A percentile compares a stretch with the other conserved stretches of the same genome.
These are phyloP conservation scores for Plasmodium relictum DNA, from an alignment of 169 alveolate genomes.

Conservation along the genomic window DNA sequence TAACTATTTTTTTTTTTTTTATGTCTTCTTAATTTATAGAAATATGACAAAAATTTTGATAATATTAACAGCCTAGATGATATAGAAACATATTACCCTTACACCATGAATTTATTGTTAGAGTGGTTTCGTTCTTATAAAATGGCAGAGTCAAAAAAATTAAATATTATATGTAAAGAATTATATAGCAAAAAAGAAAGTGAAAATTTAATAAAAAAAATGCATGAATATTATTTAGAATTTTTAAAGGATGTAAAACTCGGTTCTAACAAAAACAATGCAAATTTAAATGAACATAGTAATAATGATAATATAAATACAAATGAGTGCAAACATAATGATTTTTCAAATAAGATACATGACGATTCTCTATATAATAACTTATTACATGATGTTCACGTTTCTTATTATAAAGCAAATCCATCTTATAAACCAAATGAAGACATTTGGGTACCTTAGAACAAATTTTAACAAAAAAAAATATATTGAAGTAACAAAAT, in stretches of 20 bases:
- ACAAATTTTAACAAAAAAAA: background rate
- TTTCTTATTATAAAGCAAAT: conserved; percentile 33
- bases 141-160: conserved; percentile 64
- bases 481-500: background rate
- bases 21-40: background rate
- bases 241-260: conserved; percentile 27
- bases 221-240: conserved; percentile 51
- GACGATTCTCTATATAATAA: conserved; percentile 28
- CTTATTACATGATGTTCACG: conserved; percentile 20
- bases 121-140: conserved; percentile 77
- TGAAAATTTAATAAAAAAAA: conserved; percentile 38
- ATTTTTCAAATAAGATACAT: background rate
- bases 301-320: conserved; percentile 3
- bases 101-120: conserved; percentile 34
- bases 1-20: background rate
- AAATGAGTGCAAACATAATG: background rate
- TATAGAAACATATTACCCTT: conserved; percentile 60
- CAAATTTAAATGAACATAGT: conserved; percentile 14
- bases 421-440: conserved; percentile 18
- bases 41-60: conserved; percentile 41
- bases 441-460: conserved; percentile 39
- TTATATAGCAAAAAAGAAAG: conserved; percentile 40
- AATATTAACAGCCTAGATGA: conserved; percentile 34
- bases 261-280: background rate
- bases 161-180: conserved; percentile 53